Base-by-base conservation (phyloP, 2,329 filamentous ascomycete species). In the Neurospora sp. region DNA sequence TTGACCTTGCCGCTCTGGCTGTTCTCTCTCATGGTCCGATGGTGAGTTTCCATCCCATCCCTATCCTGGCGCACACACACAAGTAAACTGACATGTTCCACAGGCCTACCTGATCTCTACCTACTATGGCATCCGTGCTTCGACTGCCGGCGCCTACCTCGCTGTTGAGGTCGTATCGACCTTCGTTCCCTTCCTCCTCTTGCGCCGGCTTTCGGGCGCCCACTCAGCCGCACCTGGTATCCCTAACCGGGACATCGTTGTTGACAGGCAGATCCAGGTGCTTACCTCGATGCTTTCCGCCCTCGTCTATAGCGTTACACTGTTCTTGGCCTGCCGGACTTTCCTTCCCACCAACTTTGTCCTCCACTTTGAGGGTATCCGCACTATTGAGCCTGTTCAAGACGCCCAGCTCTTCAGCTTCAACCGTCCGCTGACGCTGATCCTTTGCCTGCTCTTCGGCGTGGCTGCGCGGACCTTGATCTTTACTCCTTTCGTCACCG, bases 21-120 rank as follows among this genome's bases (percentile, higher is more conserved):
- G 78, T 92, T 71, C 83, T 97, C 57, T 89, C 90, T 69, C 89
- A 93, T 80, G 87, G 91, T 23, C 95, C 94, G 62, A 87, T 88
- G 75, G 87, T 89, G 78, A 80, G 86, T 81, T 36, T 66, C 57
- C 74, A 67, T 69, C 37, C 28, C 23, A n/a, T 52, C 10, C 38
- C 40, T 37, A 33, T 65, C 66, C n/a, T 19, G 70, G 46, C 52
- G 65, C 66, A 69, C 38, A 69, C 70, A 69, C 57, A 28, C 23
- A 69, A 69, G 17, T 46, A 36, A 40, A 41, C 70, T 73, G 66
- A 74, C 73, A 36, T 69, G 68, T 69, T 23, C 11, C 52, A 41
- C 73, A 89, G 87, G 87, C 91, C 72, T 92, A 91, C 77, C 88
- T 97, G 62, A 84, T 97, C 37, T 84, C 85, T 38, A 88, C 88